Evolutionary conservation across 495 filamentous ascomycete genomes (phyloP), one percentile per base, ranked within the genome.

Genomic region (Neurospora sp.): DNA sequence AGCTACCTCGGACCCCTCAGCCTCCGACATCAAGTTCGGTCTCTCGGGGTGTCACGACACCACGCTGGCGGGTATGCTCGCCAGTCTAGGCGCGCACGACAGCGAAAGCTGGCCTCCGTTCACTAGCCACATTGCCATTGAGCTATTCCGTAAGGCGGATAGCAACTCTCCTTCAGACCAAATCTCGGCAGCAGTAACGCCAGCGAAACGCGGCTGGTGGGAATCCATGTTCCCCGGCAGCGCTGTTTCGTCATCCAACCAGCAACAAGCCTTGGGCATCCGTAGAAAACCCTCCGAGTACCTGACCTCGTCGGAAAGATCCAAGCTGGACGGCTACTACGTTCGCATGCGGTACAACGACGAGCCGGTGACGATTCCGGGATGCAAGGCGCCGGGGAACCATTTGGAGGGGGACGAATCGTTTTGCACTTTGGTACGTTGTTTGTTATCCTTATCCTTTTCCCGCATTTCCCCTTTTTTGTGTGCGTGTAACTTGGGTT

Each of bases 331-430:
- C 71, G 90, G 84, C 2, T 93, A 97, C 83, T 99, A 92, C 82
- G 95, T 99, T n/a, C 89, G 96, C n/a, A 80, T 99, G 71, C 87
- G 94, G 71, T 98, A 96, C 81, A 98, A 99, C 75, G 95, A 98
- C 79, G 84, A 86, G 48, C 88, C 92, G 0, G 87, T 98, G 76
- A 86, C 84, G 11, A 87, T 98, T 69, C 94, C 94, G 7, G 94
- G 93, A 38, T 99, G 96, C 78, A 89, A 86, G 73, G 82, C 85
- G 41, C 79, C 86, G 1, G 92, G 93, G 39, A 97, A 94, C 48
- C 96, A 99, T 82, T 85, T 97, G 6, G 88, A 94, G 38, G 94
- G 94, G 3, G 92, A 99, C 78, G 91, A 94, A 74, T 92, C 87
- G 31, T 97, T 99, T 79, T 98, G 96, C 83, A 99, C 96, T 1